Conservation (phyloP, 371 early-diverging fungal genomes). For the Rhizopus microsporus region DNA sequence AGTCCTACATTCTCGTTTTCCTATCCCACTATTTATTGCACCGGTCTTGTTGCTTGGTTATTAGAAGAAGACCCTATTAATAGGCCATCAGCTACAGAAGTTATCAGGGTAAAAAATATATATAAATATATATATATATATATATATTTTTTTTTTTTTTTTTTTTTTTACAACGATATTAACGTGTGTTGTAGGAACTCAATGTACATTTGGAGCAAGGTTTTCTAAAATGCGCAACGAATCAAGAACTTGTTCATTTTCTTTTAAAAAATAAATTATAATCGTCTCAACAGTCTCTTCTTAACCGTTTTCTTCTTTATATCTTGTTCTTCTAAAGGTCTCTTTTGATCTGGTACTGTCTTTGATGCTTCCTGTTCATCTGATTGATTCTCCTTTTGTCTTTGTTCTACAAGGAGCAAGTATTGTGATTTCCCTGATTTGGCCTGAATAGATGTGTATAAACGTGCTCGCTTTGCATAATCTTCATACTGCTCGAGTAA, state of each 20-base stretch:
- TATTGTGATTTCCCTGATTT: conserved; percentile 35
- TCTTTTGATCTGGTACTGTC: conserved; percentile 12
- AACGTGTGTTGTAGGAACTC: conserved; percentile 27
- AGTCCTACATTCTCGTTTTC: conserved; percentile 52
- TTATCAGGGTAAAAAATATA: too few species aligned
- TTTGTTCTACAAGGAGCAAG: conserved; percentile 13
- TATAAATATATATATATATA: too few species aligned
- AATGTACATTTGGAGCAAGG: conserved; percentile 44
- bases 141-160: too few species aligned
- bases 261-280: conserved; percentile 25
- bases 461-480: conserved; percentile 73
- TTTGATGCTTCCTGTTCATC: conserved; percentile 3
- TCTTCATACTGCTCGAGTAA: conserved; percentile 85
- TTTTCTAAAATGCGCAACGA: conserved; percentile 29
- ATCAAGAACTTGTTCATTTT: conserved; percentile 35
- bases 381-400: conserved; percentile 7
- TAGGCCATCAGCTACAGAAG: conserved; percentile 34
- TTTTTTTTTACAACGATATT: too few species aligned
- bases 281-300: conserved; percentile 22
- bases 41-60: conserved; percentile 53
- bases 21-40: conserved; percentile 46
- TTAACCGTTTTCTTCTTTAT: conserved; percentile 14
- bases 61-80: conserved; percentile 40
- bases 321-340: neutral
- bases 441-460: conserved; percentile 84